Evolutionary conservation across 1,284 basidiomycete genomes (phyloP).

Genomic region (Irpex sp.): DNA sequence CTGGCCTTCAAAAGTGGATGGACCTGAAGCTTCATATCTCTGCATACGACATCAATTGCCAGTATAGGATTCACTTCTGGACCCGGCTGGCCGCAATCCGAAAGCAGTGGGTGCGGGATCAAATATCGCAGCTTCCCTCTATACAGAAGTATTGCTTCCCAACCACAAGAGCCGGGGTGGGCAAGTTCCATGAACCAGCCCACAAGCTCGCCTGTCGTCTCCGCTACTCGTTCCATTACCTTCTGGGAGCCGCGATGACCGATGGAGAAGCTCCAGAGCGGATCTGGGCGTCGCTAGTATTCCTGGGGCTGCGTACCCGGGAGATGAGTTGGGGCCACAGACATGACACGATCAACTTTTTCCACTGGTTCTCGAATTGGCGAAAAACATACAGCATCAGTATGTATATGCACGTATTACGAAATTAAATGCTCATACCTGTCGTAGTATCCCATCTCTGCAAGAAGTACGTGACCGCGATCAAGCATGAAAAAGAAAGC

Average conservation of each 20-base stretch:
- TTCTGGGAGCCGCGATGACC: conserved; percentile 12
- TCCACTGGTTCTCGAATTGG: conserved; percentile 1
- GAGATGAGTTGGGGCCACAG: conserved; percentile 20
- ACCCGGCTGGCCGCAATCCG: not conserved
- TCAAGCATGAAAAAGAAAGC: not conserved
- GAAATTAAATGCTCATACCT: not conserved
- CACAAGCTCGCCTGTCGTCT: conserved; percentile 17
- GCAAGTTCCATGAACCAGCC: conserved; percentile 20
- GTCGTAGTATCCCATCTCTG: not conserved
- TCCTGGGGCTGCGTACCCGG: conserved; percentile 12
- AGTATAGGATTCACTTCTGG: conserved; percentile 8
- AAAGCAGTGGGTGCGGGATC: not conserved
- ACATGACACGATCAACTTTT: conserved; percentile 19
- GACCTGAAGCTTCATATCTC: conserved; percentile 5
- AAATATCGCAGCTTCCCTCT: not conserved
- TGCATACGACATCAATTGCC: conserved; percentile 15
- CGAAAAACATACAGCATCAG: conserved; percentile 1
- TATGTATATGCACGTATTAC: not conserved
- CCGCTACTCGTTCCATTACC: conserved; percentile 17
- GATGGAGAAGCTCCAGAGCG: conserved; percentile 21
- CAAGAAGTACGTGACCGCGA: not conserved
- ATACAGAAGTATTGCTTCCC: not conserved
- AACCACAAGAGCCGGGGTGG: conserved; percentile 10
- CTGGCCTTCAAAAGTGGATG: conserved; percentile 7
- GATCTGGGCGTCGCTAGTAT: conserved; percentile 15